Conservation (phyloP, 2,329 filamentous ascomycete genomes). For the Penicillium sp. region DNA sequence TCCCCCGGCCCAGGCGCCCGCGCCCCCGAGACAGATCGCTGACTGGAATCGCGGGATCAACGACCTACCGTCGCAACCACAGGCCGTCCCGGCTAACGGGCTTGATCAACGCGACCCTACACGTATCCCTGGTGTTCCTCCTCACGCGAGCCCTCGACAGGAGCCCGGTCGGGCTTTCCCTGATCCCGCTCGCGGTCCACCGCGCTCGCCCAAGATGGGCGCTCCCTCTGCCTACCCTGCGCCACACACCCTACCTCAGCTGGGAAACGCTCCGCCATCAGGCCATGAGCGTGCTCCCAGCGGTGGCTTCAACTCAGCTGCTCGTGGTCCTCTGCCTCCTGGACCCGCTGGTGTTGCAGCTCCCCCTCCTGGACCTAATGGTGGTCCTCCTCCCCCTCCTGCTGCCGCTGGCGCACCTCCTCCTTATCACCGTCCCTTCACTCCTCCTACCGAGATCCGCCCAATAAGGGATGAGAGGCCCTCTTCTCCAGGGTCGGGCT, state of each 20-base stretch:
- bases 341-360: conserved; percentile 56
- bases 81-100: conserved; percentile 66
- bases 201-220: conserved; percentile 65
- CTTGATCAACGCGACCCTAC: conserved; percentile 79
- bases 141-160: conserved; percentile 76
- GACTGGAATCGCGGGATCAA: conserved; percentile 72
- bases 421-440: conserved; percentile 74
- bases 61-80: conserved; percentile 69
- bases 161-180: conserved; percentile 72
- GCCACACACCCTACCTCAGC: conserved; percentile 57
- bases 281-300: conserved; percentile 45
- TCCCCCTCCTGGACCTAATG: conserved; percentile 46
- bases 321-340: conserved; percentile 50
- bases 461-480: conserved; percentile 82
- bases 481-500: conserved; percentile 87
- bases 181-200: conserved; percentile 62
- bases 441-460: conserved; percentile 81
- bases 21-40: conserved; percentile 64
- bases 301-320: conserved; percentile 38
- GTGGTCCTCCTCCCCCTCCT: conserved; percentile 59
- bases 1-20: conserved; percentile 60
- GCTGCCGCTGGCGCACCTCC: conserved; percentile 56
- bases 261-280: conserved; percentile 51
- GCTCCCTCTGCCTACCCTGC: conserved; percentile 57
- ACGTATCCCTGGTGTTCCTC: conserved; percentile 68